Percentiles rank a stretch among this genome's conserved stretches.
These are phyloP conservation scores for Tetradesmus obliquus DNA, from an alignment of 139 green algal genomes.

Conservation along the genomic window DNA sequence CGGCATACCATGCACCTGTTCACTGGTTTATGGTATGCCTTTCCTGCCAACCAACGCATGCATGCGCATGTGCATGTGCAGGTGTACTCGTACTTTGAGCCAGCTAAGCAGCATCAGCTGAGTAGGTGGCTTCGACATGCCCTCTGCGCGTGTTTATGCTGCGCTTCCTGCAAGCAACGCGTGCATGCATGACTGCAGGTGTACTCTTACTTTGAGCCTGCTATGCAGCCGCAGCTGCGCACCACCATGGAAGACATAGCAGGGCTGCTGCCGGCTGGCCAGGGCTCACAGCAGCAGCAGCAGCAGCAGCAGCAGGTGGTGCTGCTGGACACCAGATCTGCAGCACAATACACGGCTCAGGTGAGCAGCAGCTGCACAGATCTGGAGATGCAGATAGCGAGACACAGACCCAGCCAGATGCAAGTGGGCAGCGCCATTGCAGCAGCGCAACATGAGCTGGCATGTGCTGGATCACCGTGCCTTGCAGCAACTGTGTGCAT, in stretches of 20 bases:
- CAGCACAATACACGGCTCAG: constrained; percentile 18
- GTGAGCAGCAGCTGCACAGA: background rate
- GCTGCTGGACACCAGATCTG: constrained; percentile 35
- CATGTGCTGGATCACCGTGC: background rate
- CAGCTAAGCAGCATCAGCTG: too few species aligned
- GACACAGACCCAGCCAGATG: too few species aligned
- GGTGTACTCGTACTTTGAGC: too few species aligned
- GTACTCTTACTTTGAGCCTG: constrained; percentile 38
- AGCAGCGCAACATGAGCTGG: background rate
- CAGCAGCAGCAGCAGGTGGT: constrained; percentile 23
- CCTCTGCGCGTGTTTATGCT: background rate
- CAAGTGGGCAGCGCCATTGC: background rate
- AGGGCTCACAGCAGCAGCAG: background rate
- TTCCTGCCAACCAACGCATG: too few species aligned
- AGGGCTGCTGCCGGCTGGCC: background rate
- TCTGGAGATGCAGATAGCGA: background rate
- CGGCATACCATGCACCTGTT: too few species aligned
- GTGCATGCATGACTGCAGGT: background rate
- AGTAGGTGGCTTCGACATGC: too few species aligned
- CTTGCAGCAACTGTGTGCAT: too few species aligned
- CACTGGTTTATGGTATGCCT: too few species aligned
- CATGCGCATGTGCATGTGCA: background rate
- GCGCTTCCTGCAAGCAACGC: background rate
- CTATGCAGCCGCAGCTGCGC: constrained; percentile 12
- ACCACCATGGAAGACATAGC: background rate